A percentile compares a stretch with the other conserved stretches of the same genome.
phyloP scores from a whole-genome alignment of 2,329 filamentous ascomycete species.

The Salinomyces thailandicus region DNA sequence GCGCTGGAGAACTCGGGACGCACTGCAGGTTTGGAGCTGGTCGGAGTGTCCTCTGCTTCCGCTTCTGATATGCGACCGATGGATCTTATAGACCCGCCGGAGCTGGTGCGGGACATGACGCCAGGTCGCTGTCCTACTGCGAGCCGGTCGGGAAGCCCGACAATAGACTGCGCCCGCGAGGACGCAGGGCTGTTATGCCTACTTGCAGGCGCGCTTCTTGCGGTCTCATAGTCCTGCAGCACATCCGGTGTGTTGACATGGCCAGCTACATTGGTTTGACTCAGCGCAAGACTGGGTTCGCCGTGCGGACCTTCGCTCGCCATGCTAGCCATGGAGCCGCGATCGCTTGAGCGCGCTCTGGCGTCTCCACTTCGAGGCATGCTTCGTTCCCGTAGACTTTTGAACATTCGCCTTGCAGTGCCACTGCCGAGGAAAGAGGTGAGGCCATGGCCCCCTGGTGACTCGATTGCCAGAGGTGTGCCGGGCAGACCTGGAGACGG shows the following conservation, averaged over 20 bases:
- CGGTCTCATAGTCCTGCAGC: slow-evolving; percentile 31
- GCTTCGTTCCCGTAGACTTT: slow-evolving; percentile 32
- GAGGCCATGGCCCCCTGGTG: slow-evolving; percentile 31
- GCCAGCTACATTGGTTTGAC: slow-evolving; percentile 51
- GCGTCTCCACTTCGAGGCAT: slow-evolving; percentile 35
- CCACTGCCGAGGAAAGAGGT: slow-evolving; percentile 36
- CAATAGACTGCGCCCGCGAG: slow-evolving; percentile 15
- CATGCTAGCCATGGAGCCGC: slow-evolving; percentile 47
- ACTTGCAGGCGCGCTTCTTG: slow-evolving; percentile 20
- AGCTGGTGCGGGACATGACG: slow-evolving; percentile 18
- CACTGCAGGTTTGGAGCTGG: slow-evolving; percentile 8
- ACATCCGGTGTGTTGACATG: slow-evolving; percentile 42
- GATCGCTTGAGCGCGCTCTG: slow-evolving; percentile 54
- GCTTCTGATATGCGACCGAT: slow-evolving; percentile 5
- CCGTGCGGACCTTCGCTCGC: slow-evolving; percentile 49
- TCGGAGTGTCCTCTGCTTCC: background rate
- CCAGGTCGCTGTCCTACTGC: slow-evolving; percentile 2
- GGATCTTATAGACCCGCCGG: slow-evolving; percentile 20
- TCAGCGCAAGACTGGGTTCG: slow-evolving; percentile 53
- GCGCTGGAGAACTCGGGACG: slow-evolving; percentile 21
- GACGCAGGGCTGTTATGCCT: slow-evolving; percentile 18
- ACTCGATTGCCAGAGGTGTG: slow-evolving; percentile 35
- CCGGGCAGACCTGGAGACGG: slow-evolving; percentile 35
- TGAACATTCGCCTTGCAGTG: slow-evolving; percentile 37
- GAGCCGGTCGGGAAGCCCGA: slow-evolving; percentile 12